Evolutionary conservation across 2,329 filamentous ascomycete species (phyloP).

Genomic region (Fusarium beomiforme): DNA sequence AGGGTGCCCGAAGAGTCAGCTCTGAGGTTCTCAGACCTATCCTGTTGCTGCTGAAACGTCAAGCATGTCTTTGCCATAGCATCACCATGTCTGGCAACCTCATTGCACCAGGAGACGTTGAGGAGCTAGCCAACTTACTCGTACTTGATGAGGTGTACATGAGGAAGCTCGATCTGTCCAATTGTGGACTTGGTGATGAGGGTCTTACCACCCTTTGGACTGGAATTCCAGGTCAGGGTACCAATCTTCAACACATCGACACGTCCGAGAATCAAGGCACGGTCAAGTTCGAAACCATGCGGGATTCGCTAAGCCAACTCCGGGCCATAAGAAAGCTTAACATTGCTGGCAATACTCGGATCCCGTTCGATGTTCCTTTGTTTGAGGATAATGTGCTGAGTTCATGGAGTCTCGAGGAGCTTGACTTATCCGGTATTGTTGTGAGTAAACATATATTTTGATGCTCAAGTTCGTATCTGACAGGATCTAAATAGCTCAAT

Average conservation of each 20-base stretch:
- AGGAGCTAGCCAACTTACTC: conserved; percentile 52
- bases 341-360: conserved; percentile 61
- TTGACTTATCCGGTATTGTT: conserved; percentile 65
- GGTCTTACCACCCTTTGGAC: conserved; percentile 60
- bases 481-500: conserved; percentile 51
- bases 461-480: conserved; percentile 6
- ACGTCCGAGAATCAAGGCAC: conserved; percentile 64
- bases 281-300: conserved; percentile 58
- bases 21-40: conserved; percentile 60
- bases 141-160: conserved; percentile 52
- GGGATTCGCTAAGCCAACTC: conserved; percentile 56
- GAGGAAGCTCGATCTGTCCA: conserved; percentile 60
- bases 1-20: conserved; percentile 42
- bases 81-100: conserved; percentile 62
- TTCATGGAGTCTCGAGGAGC: conserved; percentile 60
- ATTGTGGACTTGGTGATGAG: conserved; percentile 61
- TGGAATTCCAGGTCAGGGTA: conserved; percentile 56
- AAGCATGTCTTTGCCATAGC: conserved; percentile 60
- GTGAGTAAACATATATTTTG: conserved; percentile 45
- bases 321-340: conserved; percentile 59
- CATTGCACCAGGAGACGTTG: conserved; percentile 57
- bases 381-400: conserved; percentile 57
- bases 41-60: conserved; percentile 59
- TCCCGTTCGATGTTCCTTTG: conserved; percentile 56
- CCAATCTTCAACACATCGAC: conserved; percentile 59